phyloP scores from a whole-genome alignment of 176 grass and related monocot genomes.

The Aegilops speltoides region DNA sequence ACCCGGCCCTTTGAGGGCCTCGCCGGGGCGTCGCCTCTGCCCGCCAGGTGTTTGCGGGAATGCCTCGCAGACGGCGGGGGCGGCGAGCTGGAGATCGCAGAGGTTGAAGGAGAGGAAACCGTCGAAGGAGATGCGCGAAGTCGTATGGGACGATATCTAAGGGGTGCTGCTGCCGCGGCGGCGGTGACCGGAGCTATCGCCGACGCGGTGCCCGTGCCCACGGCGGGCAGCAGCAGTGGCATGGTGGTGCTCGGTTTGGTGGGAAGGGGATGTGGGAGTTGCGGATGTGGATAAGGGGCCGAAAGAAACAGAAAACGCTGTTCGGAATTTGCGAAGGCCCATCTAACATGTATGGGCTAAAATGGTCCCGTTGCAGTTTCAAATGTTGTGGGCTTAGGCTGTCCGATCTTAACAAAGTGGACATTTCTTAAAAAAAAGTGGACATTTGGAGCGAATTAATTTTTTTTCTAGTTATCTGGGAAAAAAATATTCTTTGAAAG shows the following conservation, averaged over 20 bases:
- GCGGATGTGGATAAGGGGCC: slow-evolving; percentile 30
- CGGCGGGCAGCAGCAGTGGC: slow-evolving; percentile 21
- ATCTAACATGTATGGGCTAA: neutral
- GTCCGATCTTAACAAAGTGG: neutral
- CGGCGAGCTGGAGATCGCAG: neutral
- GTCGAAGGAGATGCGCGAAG: neutral
- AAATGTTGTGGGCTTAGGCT: neutral
- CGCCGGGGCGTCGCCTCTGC: slow-evolving; percentile 10
- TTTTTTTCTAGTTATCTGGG: neutral
- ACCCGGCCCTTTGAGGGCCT: slow-evolving; percentile 38
- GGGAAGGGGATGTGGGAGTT: neutral
- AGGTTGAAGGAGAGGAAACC: slow-evolving; percentile 15
- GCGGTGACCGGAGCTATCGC: slow-evolving; percentile 12
- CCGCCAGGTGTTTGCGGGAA: slow-evolving; percentile 51
- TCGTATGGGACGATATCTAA: neutral
- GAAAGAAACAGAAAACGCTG: neutral
- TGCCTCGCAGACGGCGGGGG: slow-evolving; percentile 32
- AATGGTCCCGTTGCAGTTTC: neutral
- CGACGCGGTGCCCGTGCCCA: slow-evolving; percentile 22
- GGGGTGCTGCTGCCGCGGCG: neutral
- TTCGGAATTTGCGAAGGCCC: neutral
- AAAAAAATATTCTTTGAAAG: neutral
- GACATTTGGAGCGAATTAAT: no score
- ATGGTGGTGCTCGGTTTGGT: neutral
- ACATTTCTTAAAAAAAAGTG: no score